Evolutionary conservation across 495 filamentous ascomycete genomes (phyloP).

Genomic region (Aspergillus affinis): DNA sequence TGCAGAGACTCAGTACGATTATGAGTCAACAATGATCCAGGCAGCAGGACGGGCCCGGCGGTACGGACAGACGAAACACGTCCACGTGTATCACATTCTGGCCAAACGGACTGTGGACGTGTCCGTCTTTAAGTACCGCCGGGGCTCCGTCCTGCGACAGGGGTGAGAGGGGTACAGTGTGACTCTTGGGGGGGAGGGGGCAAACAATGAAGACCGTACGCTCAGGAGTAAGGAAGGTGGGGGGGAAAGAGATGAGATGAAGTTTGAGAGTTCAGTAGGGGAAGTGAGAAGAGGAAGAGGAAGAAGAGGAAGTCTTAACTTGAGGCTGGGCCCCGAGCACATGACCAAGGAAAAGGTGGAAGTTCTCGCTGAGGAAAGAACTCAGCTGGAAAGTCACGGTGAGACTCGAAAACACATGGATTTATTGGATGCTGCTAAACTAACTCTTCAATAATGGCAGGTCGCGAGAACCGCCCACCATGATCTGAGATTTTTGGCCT

Average conservation of each 20-base stretch:
- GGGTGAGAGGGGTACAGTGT: conserved; percentile 13
- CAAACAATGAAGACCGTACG: neutral
- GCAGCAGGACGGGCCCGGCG: conserved; percentile 69
- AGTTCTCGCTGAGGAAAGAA: too few species aligned
- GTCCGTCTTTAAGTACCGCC: conserved; percentile 56
- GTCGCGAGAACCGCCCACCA: neutral
- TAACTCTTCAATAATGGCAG: neutral
- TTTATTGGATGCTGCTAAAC: neutral
- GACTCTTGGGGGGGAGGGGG: conserved; percentile 7
- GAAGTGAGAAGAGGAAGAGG: neutral
- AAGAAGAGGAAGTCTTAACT: neutral
- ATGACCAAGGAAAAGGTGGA: too few species aligned
- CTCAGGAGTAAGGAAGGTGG: too few species aligned
- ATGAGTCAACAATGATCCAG: conserved; percentile 62
- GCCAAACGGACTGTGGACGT: conserved; percentile 67
- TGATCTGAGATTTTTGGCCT: neutral
- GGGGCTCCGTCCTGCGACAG: conserved; percentile 29
- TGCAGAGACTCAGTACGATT: conserved; percentile 54
- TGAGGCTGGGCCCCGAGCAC: too few species aligned
- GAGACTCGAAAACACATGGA: neutral
- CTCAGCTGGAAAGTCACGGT: too few species aligned
- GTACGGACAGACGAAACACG: conserved; percentile 63
- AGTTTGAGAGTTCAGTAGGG: too few species aligned
- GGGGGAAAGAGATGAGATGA: too few species aligned
- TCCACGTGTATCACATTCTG: conserved; percentile 70